phyloP scores from a whole-genome alignment of 73 alveolate species.

The Paramecium octaurelia region DNA sequence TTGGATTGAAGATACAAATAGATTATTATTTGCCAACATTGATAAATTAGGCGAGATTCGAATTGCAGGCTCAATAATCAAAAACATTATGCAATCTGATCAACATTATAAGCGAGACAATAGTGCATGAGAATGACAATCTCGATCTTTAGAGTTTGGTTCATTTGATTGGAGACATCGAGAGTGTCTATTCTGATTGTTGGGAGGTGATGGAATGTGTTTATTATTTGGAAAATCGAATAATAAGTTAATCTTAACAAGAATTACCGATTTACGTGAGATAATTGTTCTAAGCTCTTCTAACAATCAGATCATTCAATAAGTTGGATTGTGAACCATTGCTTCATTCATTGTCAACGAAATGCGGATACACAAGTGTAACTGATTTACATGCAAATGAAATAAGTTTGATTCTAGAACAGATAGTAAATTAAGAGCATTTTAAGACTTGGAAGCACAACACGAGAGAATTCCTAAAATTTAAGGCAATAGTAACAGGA shows the following conservation, averaged over 20 bases:
- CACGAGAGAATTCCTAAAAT: conserved; percentile 76
- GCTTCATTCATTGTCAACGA: conserved; percentile 69
- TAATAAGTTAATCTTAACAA: neutral
- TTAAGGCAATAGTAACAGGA: conserved; percentile 75
- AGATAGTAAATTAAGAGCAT: conserved; percentile 63
- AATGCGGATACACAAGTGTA: conserved; percentile 74
- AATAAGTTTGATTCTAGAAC: conserved; percentile 74
- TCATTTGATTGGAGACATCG: neutral
- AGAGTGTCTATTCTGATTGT: neutral
- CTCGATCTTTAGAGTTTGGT: neutral
- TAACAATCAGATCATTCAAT: neutral
- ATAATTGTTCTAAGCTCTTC: neutral
- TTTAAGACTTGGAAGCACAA: conserved; percentile 78
- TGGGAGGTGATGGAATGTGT: conserved; percentile 18
- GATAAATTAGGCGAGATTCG: conserved; percentile 27
- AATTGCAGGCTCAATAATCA: neutral
- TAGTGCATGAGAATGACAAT: conserved; percentile 37
- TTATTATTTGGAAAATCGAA: neutral
- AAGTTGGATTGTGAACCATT: neutral
- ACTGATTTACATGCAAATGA: conserved; percentile 82
- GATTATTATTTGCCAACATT: conserved; percentile 48
- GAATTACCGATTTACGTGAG: neutral
- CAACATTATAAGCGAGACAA: neutral
- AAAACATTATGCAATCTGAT: conserved; percentile 28
- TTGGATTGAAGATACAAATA: neutral